Base-by-base conservation (phyloP, 1,139 yeast species). In the Torulaspora globosa region DNA sequence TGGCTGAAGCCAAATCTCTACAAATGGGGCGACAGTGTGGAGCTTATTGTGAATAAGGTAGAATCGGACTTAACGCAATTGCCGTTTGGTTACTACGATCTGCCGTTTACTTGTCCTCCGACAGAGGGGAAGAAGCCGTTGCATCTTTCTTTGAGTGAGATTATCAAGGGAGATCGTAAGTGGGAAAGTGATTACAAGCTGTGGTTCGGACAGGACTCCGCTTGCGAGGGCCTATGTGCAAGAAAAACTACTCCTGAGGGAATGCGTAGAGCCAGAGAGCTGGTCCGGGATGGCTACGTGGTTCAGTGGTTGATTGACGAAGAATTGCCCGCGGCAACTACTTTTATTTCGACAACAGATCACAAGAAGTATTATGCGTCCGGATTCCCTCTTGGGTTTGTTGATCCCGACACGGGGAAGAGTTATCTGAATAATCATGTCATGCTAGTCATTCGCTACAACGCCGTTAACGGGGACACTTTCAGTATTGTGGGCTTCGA, bases 291-390 rank as follows among this genome's bases (percentile, higher is more conserved):
- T 46, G 86, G 86, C 2, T 88, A 88, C 57, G 82, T 82, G 43
- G 89, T 77, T 10, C 92, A 88, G 60, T 89, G 96, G 96, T 67
- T 78, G 36, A 72, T 88, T 16, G 96, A 89, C 67, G 88, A 83
- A 15, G 64, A 59, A 29, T 69, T 89, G 33, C 96, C 96, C 0
- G 95, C 94, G 2, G 94, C 96, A 3, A 87, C 96, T 3, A 85
- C 95, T 0, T 85, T 83, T 59, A 78, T 82, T 29, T 79, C 85
- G 6, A 74, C 80, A 4, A 78, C 76, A 39, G 76, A 74, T 35
- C 70, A 76, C 35, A 72, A 72, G 49, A 83, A 86, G 60, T 85
- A 83, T 64, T 88, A 88, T 58, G 85, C 89, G 3, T 80, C 95
- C 1, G 97, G 96, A 1, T 89, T 88, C 68, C 90, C 95, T 1